A percentile compares a stretch with the other conserved stretches of the same genome.
phyloP scores from a whole-genome alignment of 2,329 filamentous ascomycete species.

The Fusarium dlaminii region DNA sequence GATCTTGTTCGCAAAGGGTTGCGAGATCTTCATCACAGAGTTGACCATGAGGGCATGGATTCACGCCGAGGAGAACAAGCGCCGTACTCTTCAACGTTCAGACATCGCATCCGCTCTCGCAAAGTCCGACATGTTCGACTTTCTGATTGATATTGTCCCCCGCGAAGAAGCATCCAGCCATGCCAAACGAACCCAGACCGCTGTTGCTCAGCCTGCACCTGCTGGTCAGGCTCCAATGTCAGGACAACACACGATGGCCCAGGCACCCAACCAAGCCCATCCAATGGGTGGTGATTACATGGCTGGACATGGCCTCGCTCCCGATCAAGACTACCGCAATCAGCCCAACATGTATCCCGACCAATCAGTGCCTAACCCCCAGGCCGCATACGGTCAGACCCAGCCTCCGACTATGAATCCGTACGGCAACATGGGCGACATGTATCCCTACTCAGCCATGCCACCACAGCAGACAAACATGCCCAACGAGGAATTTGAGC shows the following conservation, averaged over 20 bases:
- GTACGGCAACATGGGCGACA: conserved; percentile 82
- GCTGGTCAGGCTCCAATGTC: conserved; percentile 63
- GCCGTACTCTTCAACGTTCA: conserved; percentile 90
- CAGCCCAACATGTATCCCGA: conserved; percentile 84
- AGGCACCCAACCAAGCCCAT: conserved; percentile 67
- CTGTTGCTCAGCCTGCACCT: conserved; percentile 55
- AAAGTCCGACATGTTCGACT: conserved; percentile 99
- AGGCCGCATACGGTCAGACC: conserved; percentile 78
- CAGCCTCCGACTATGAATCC: conserved; percentile 68
- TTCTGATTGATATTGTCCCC: conserved; percentile 97
- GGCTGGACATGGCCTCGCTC: conserved; percentile 68
- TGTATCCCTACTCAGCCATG: conserved; percentile 86
- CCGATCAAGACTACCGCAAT: conserved; percentile 82
- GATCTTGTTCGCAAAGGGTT: conserved; percentile 97
- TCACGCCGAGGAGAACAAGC: conserved; percentile 98
- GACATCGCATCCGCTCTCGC: conserved; percentile 95
- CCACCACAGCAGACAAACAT: conserved; percentile 80
- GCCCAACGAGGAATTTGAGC: conserved; percentile 58
- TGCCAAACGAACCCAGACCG: conserved; percentile 74
- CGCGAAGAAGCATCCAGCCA: conserved; percentile 90
- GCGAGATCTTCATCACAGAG: conserved; percentile 99
- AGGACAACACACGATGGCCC: conserved; percentile 61
- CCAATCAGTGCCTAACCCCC: conserved; percentile 78
- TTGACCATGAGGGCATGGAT: conserved; percentile 99
- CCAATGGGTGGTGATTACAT: conserved; percentile 72